phyloP scores from a whole-genome alignment of 1,284 basidiomycete genomes.

The Spongispora temasekensis region DNA sequence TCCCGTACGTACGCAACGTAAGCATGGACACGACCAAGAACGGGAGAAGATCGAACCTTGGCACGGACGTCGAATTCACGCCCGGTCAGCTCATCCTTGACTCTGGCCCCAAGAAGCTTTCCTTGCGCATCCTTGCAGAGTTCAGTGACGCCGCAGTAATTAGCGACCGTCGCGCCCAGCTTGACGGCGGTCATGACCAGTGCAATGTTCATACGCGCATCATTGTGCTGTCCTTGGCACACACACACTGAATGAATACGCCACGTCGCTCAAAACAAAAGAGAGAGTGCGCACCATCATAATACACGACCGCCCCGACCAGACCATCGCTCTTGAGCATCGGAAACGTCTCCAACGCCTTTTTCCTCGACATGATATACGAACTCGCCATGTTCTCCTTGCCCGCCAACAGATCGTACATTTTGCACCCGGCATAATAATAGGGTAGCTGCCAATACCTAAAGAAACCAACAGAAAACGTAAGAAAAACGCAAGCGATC shows the following conservation, averaged over 20 bases:
- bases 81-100: slow-evolving; percentile 85
- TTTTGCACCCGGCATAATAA: slow-evolving; percentile 94
- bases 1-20: slow-evolving; percentile 7
- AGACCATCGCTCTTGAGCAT: slow-evolving; percentile 95
- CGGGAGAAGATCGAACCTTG: slow-evolving; percentile 50
- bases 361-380: slow-evolving; percentile 93
- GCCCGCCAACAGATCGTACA: slow-evolving; percentile 95
- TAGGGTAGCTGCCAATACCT: slow-evolving; percentile 98
- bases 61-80: slow-evolving; percentile 83
- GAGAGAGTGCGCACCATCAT: slow-evolving; percentile 91
- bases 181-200: slow-evolving; percentile 93
- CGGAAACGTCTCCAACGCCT: slow-evolving; percentile 93
- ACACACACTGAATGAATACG: neutral
- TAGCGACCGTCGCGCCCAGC: slow-evolving; percentile 86
- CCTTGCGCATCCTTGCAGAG: slow-evolving; percentile 73
- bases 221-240: slow-evolving; percentile 92
- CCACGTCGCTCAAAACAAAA: too few species aligned
- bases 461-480: slow-evolving; percentile 12
- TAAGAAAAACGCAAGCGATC: neutral
- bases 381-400: slow-evolving; percentile 97
- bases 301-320: slow-evolving; percentile 95
- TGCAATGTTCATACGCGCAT: slow-evolving; percentile 97
- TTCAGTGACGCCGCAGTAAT: slow-evolving; percentile 86
- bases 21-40: neutral
- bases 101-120: slow-evolving; percentile 72